These are phyloP conservation scores for Tuber brumale DNA, from an alignment of 495 filamentous ascomycete species.

Conservation along the genomic window DNA sequence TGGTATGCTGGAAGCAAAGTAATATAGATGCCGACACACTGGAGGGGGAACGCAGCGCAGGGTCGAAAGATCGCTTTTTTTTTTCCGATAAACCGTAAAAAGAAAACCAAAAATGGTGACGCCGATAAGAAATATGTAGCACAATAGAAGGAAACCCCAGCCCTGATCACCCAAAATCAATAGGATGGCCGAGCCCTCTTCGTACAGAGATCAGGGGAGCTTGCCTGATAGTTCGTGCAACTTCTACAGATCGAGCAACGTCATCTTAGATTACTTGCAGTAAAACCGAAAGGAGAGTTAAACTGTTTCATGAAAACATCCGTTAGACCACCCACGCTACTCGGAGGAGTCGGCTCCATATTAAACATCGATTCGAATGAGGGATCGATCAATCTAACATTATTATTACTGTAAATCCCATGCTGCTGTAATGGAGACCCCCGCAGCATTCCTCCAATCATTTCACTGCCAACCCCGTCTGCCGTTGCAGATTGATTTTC, in stretches of 20 bases:
- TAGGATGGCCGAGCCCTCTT: conserved; percentile 15
- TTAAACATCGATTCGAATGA: conserved; percentile 41
- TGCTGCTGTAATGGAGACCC: conserved; percentile 30
- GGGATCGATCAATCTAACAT: conserved; percentile 35
- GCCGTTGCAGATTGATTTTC: conserved; percentile 32
- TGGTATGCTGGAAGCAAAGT: conserved; percentile 17
- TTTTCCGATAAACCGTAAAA: conserved; percentile 13
- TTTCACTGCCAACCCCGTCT: conserved; percentile 31
- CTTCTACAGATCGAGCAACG: conserved; percentile 13
- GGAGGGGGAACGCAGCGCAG: neutral
- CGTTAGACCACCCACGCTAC: conserved; percentile 36
- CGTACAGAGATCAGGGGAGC: conserved; percentile 11
- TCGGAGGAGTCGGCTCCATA: conserved; percentile 33
- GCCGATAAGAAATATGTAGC: conserved; percentile 17
- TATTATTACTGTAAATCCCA: conserved; percentile 31
- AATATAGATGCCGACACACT: neutral
- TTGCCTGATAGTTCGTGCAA: conserved; percentile 29
- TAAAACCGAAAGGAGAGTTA: conserved; percentile 38
- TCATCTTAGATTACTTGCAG: conserved; percentile 28
- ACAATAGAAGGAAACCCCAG: conserved; percentile 25
- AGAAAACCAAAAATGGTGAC: conserved; percentile 28
- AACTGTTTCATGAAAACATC: conserved; percentile 40
- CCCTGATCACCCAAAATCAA: conserved; percentile 24
- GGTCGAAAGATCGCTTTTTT: conserved; percentile 29
- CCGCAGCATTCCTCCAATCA: conserved; percentile 29